These are phyloP conservation scores for Nephelium lappaceum DNA, from an alignment of 345 rosid genomes.

Conservation along the genomic window DNA sequence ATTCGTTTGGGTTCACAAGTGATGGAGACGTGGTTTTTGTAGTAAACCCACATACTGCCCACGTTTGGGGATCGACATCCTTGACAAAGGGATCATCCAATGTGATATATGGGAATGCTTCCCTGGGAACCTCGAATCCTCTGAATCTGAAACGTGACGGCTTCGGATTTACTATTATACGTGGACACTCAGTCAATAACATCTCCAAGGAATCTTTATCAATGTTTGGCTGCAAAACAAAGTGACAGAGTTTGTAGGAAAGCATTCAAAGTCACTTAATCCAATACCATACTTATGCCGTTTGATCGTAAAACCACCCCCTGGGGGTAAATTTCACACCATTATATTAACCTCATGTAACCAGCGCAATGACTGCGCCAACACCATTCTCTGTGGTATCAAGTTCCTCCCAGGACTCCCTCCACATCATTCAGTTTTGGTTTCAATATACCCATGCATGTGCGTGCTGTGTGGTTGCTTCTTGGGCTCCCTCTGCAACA, in stretches of 20 bases:
- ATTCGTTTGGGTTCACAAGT: too few species aligned
- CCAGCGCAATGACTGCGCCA: slow-evolving; percentile 84
- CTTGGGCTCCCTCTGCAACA: slow-evolving; percentile 87
- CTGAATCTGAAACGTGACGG: too few species aligned
- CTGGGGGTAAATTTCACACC: background rate
- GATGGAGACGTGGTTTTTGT: slow-evolving; percentile 36
- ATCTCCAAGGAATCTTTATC: too few species aligned
- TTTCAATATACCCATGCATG: slow-evolving; percentile 65
- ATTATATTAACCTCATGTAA: background rate
- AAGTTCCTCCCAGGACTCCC: slow-evolving; percentile 94
- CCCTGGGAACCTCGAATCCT: slow-evolving; percentile 56
- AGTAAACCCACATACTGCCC: slow-evolving; percentile 42
- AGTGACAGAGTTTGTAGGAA: too few species aligned
- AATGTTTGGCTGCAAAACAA: too few species aligned
- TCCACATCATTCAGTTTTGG: slow-evolving; percentile 67
- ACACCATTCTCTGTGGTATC: slow-evolving; percentile 64
- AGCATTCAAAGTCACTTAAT: background rate
- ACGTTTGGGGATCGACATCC: slow-evolving; percentile 70
- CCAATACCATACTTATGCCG: too few species aligned
- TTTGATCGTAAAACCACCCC: too few species aligned
- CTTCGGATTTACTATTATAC: too few species aligned
- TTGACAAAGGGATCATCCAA: slow-evolving; percentile 61
- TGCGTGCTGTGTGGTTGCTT: slow-evolving; percentile 70
- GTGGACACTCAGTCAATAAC: too few species aligned
- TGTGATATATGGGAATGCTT: slow-evolving; percentile 54